Evolutionary conservation across 495 filamentous ascomycete species (phyloP), one percentile per base, ranked within the genome.

Genomic region (Platismatia glauca): DNA sequence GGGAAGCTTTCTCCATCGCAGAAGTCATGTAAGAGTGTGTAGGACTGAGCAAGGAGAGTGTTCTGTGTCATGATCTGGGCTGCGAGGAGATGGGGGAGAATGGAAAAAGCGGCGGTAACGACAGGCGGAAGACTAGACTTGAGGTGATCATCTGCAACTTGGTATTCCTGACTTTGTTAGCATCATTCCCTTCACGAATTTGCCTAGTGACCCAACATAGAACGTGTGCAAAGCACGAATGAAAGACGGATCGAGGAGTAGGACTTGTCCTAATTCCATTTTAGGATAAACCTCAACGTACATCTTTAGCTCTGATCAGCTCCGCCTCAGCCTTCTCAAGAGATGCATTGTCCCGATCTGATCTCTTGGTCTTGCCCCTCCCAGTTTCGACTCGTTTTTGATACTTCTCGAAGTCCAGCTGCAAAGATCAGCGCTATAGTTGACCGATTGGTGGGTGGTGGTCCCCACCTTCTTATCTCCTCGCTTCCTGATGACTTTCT

Each of bases 401-500:
- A 62, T 85, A 85, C 63, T 87, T 86, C 73, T 97, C 93, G 69
- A 86, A 96, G 71, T 97, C 93, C 53, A 94, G 69, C 79, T 80
- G 60, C 20, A 52, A 57, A 31, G 29, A 60, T 75, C 59, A 76
- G 72, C 64, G 58, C 38, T n/a, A 18, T 29, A 8, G 24, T 27
- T 33, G 37, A 46, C 33, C 31, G 18, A 33, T 15, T 37, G 34
- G 16, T 41, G 16, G 34, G n/a, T 35, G 20, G 27, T n/a, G 24
- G n/a, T 20, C 59, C 71, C n/a, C 57, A 83, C 83, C 78, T 95
- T 88, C 74, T 86, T 90, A 68, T 95, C 88, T 68, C 95, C 90
- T 46, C 93, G 79, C 70, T 90, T 93, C 77, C 96, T 96, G 72
- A 97, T 93, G 4, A 87, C 87, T 74, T 93, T 96, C 70, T 91